These are phyloP conservation scores for Jaapia argillacea DNA, from an alignment of 768 basidiomycete species.

Conservation along the genomic window DNA sequence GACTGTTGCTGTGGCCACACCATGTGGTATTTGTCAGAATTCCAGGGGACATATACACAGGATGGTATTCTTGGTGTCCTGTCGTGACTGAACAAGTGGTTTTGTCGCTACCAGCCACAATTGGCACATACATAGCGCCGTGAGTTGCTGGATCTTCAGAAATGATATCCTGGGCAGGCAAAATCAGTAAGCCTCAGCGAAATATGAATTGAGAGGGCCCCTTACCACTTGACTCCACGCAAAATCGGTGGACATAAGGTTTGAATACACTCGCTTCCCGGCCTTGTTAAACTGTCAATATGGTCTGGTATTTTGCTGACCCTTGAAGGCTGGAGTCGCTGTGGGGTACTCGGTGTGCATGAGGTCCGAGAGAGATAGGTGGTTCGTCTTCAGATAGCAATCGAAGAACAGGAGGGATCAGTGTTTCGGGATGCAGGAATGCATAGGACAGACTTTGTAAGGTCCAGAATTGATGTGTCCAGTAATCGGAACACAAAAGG, in stretches of 20 bases:
- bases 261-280: not conserved
- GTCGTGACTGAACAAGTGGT: constrained; percentile 22
- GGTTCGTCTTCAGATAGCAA: too few relatives aligned
- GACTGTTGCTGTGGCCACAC: not conserved
- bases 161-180: not conserved
- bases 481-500: too few relatives aligned
- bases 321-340: constrained; percentile 1
- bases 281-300: not conserved
- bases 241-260: constrained; percentile 1
- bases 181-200: too few relatives aligned
- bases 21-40: not conserved
- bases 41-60: constrained; percentile 8
- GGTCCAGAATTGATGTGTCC: too few relatives aligned
- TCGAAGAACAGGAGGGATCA: too few relatives aligned
- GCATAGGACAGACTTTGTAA: too few relatives aligned
- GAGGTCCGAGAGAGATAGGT: too few relatives aligned
- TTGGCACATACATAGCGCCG: constrained; percentile 3
- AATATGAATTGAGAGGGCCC: too few relatives aligned
- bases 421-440: too few relatives aligned
- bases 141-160: not conserved
- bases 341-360: too few relatives aligned
- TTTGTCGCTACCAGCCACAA: constrained; percentile 27
- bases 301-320: not conserved
- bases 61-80: constrained; percentile 9
- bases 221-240: not conserved